Evolutionary conservation across 345 rosid genomes (phyloP).

Genomic region (Durio zibethinus): DNA sequence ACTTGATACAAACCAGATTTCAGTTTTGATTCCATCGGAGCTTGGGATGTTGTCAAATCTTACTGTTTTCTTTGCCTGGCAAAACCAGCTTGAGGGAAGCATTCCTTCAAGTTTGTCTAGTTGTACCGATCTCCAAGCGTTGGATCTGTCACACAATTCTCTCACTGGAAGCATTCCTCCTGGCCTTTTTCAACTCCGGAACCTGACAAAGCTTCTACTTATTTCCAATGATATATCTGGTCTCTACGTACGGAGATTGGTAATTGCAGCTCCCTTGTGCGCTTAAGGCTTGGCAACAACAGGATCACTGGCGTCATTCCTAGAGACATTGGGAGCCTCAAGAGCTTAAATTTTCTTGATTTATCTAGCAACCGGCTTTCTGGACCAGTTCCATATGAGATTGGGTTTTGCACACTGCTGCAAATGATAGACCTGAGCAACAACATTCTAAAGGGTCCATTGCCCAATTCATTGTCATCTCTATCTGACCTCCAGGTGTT

Average conservation of each 20-base stretch:
- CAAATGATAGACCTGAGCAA: slow-evolving; percentile 86
- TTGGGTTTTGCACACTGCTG: slow-evolving; percentile 62
- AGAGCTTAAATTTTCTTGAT: slow-evolving; percentile 69
- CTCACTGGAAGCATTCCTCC: slow-evolving; percentile 78
- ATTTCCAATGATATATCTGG: slow-evolving; percentile 75
- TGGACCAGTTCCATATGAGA: slow-evolving; percentile 66
- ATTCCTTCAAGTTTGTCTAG: slow-evolving; percentile 68
- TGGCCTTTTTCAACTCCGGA: slow-evolving; percentile 66
- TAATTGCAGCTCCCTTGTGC: slow-evolving; percentile 61
- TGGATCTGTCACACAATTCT: slow-evolving; percentile 79
- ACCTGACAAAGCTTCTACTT: slow-evolving; percentile 75
- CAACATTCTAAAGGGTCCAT: slow-evolving; percentile 61
- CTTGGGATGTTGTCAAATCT: slow-evolving; percentile 62
- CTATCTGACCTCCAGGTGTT: slow-evolving; percentile 71
- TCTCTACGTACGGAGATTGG: slow-evolving; percentile 66
- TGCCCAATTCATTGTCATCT: slow-evolving; percentile 57
- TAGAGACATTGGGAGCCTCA: slow-evolving; percentile 59
- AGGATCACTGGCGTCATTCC: slow-evolving; percentile 67
- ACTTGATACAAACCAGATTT: slow-evolving; percentile 76
- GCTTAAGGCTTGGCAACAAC: slow-evolving; percentile 76
- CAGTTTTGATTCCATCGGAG: slow-evolving; percentile 81
- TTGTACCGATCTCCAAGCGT: slow-evolving; percentile 58
- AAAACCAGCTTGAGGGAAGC: slow-evolving; percentile 91
- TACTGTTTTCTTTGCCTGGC: slow-evolving; percentile 77
- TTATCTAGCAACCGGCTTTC: slow-evolving; percentile 64